phyloP scores from a whole-genome alignment of 768 basidiomycete species.

The Coprinopsis marcescibilis region DNA sequence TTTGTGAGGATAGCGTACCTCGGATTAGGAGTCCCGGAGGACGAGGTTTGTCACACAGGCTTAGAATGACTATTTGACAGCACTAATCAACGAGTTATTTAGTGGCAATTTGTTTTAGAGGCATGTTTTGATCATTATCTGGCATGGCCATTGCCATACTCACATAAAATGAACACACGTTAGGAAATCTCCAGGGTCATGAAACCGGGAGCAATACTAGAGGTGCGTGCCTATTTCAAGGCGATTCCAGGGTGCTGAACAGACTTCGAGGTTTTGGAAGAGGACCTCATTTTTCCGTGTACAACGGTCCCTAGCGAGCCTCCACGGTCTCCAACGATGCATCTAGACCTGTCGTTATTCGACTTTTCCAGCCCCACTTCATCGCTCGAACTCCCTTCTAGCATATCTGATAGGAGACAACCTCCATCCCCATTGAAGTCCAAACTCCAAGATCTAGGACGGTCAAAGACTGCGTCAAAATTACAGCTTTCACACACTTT shows the following conservation, averaged over 20 bases:
- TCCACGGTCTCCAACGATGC: conserved; percentile 11
- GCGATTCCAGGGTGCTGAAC: neutral
- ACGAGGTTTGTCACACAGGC: conserved; percentile 38
- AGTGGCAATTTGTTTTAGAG: conserved; percentile 67
- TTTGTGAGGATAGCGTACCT: conserved; percentile 60
- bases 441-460: conserved; percentile 1
- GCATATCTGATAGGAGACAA: conserved; percentile 15
- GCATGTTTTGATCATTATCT: conserved; percentile 27
- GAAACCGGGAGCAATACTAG: conserved; percentile 54
- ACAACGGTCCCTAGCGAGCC: conserved; percentile 19
- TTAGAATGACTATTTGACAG: conserved; percentile 1
- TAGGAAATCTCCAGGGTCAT: conserved; percentile 68
- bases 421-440: neutral
- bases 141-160: conserved; percentile 11
- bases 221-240: conserved; percentile 36
- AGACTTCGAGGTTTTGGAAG: conserved; percentile 55
- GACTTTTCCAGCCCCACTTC: neutral
- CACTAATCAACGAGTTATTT: conserved; percentile 1
- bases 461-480: conserved; percentile 3
- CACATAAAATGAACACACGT: neutral
- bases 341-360: conserved; percentile 19
- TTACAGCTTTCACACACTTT: neutral
- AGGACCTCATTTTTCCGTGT: conserved; percentile 67
- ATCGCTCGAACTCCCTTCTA: conserved; percentile 9
- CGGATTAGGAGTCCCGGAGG: conserved; percentile 66